A percentile compares a stretch with the other conserved stretches of the same genome.
phyloP scores from a whole-genome alignment of 192 early-diverging fungal genomes.

The Gigaspora rosea region DNA sequence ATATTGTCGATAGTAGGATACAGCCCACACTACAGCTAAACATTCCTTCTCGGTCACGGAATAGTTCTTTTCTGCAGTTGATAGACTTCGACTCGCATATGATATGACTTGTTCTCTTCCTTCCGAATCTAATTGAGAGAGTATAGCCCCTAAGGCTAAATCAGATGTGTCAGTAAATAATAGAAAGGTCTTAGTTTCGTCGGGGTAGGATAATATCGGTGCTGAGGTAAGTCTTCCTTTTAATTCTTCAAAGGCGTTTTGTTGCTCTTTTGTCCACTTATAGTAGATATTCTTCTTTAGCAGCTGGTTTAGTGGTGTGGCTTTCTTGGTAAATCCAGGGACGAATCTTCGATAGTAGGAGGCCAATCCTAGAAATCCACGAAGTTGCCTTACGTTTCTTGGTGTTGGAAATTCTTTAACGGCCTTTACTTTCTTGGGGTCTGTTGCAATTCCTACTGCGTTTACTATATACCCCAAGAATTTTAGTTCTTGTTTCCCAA shows the following conservation, averaged over 20 bases:
- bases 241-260: background rate
- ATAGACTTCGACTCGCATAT: background rate
- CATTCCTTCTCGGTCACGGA: background rate
- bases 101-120: background rate
- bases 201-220: background rate
- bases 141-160: background rate
- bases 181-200: background rate
- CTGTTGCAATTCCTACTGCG: no score
- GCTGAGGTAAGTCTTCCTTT: background rate
- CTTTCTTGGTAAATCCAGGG: background rate
- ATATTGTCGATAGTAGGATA: background rate
- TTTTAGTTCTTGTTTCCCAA: no score
- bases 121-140: background rate
- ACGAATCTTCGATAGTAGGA: no score
- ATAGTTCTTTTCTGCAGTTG: background rate
- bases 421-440: no score
- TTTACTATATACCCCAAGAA: no score
- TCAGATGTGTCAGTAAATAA: background rate
- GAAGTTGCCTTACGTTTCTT: no score
- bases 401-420: no score
- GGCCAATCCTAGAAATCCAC: no score
- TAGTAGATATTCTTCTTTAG: background rate
- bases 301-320: background rate
- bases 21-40: background rate
- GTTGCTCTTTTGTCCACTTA: background rate